phyloP scores from a whole-genome alignment of 352 stramenopile species.

The Plasmopara viticola region DNA sequence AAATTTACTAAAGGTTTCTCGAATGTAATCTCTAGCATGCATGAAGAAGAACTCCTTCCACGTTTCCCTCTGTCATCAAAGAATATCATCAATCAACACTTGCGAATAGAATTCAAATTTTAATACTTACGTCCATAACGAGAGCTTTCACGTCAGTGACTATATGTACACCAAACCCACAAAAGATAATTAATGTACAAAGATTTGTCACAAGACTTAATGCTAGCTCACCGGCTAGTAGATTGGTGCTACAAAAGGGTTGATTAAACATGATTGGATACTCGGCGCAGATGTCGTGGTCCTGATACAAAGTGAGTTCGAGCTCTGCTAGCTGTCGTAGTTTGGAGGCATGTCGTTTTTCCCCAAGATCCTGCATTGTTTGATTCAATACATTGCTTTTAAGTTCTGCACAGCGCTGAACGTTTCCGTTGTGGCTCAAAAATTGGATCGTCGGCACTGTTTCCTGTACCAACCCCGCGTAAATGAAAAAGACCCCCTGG shows the following conservation, averaged over 20 bases:
- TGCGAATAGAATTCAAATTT: not conserved
- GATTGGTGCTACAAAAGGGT: constrained; percentile 47
- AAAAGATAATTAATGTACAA: not conserved
- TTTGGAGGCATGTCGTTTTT: constrained; percentile 28
- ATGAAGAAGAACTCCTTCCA: constrained; percentile 79
- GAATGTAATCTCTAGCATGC: constrained; percentile 63
- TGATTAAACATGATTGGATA: constrained; percentile 64
- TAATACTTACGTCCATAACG: constrained; percentile 63
- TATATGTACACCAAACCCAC: constrained; percentile 1
- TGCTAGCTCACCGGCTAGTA: constrained; percentile 37
- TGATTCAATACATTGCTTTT: constrained; percentile 26
- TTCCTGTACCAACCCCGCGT: constrained; percentile 70
- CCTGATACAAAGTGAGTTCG: constrained; percentile 73
- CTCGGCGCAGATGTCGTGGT: constrained; percentile 75
- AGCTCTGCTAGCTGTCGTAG: constrained; percentile 45
- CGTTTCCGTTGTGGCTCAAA: constrained; percentile 55
- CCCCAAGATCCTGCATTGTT: constrained; percentile 20
- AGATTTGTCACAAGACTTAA: not conserved
- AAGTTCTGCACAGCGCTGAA: constrained; percentile 30
- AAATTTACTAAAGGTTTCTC: constrained; percentile 46
- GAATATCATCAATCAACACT: not conserved
- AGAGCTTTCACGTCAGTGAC: constrained; percentile 77
- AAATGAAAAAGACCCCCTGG: constrained; percentile 77
- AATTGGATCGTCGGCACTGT: constrained; percentile 61
- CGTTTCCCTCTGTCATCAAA: constrained; percentile 42